Percentiles rank a stretch among this genome's conserved stretches.
phyloP scores from a whole-genome alignment of 257 asterid genomes.

The Ajuga chamaepitys region DNA sequence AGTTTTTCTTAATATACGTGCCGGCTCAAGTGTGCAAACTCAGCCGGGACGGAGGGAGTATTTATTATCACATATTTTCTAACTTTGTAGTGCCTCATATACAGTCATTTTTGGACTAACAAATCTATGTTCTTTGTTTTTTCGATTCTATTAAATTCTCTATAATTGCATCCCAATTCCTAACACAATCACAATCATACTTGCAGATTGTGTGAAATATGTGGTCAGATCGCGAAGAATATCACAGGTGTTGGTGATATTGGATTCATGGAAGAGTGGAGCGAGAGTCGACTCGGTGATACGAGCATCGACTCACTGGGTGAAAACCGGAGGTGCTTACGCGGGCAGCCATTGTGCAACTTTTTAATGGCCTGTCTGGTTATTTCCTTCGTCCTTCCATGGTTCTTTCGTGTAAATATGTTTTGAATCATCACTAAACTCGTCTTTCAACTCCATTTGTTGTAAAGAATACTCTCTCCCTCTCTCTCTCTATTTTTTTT shows the following conservation, averaged over 20 bases:
- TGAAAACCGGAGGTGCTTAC: slow-evolving; percentile 44
- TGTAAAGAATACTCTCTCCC: neutral
- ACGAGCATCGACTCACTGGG: slow-evolving; percentile 7
- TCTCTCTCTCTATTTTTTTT: neutral
- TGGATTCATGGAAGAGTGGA: slow-evolving; percentile 70
- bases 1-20: no score
- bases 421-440: slow-evolving; percentile 15
- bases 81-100: no score
- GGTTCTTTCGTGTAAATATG: slow-evolving; percentile 75
- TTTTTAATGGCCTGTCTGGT: slow-evolving; percentile 73
- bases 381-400: slow-evolving; percentile 63
- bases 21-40: no score
- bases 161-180: no score
- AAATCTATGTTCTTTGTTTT: no score
- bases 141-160: no score
- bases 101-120: no score
- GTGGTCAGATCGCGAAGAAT: slow-evolving; percentile 58
- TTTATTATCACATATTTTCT: no score
- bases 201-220: slow-evolving; percentile 78
- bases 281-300: slow-evolving; percentile 27
- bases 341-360: slow-evolving; percentile 61
- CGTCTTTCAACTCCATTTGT: neutral
- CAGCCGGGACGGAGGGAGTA: no score
- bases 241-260: slow-evolving; percentile 35
- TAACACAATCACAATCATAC: no score